These are phyloP conservation scores for Acmispon strigosus DNA, from an alignment of 306 rosid genomes.

Conservation along the genomic window DNA sequence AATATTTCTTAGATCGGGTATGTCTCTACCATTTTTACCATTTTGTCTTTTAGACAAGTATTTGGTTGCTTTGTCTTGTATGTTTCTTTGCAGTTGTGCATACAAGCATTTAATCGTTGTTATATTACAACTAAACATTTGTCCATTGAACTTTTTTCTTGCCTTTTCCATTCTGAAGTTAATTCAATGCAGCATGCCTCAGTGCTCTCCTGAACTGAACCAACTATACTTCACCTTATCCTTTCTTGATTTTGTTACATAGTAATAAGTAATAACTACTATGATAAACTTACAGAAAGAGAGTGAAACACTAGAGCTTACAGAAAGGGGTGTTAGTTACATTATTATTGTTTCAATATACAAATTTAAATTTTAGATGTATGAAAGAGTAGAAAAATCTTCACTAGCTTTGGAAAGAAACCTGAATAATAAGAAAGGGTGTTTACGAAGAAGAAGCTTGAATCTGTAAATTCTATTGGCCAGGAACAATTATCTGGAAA, in stretches of 20 bases:
- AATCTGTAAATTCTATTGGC: constrained; percentile 3
- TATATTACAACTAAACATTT: not conserved
- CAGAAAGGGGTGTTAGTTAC: not conserved
- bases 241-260: not conserved
- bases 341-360: not conserved
- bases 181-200: not conserved
- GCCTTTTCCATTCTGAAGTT: constrained; percentile 8
- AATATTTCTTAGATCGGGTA: constrained; percentile 84
- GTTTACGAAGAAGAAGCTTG: not conserved
- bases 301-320: not conserved
- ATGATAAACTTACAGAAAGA: not conserved
- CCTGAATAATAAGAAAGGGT: not conserved
- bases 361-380: not conserved
- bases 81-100: not conserved
- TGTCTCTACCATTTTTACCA: constrained; percentile 13
- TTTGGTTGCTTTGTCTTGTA: not conserved
- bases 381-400: not conserved
- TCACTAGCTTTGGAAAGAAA: not conserved
- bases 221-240: not conserved
- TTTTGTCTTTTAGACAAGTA: constrained; percentile 1
- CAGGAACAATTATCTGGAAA: not conserved
- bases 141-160: not conserved
- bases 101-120: not conserved
- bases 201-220: not conserved
- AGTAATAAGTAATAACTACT: not conserved